A percentile compares a stretch with the other conserved stretches of the same genome.
phyloP scores from a whole-genome alignment of 2,329 filamentous ascomycete species.

The Cladosporium colombiae region DNA sequence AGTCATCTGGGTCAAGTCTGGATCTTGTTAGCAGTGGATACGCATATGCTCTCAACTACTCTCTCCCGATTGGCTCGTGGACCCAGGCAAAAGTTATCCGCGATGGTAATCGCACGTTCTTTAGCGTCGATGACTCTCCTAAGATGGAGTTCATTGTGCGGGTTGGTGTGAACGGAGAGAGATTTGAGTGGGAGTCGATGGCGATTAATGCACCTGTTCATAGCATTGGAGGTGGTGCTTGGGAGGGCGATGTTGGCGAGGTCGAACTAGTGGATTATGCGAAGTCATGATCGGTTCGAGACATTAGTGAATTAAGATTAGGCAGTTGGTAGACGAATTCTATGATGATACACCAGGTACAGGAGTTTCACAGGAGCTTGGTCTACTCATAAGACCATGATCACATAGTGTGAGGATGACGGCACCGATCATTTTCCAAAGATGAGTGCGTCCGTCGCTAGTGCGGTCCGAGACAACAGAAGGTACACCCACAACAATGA shows the following conservation, averaged over 20 bases:
- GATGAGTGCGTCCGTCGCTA: too few species aligned
- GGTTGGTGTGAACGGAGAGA: slow-evolving; percentile 46
- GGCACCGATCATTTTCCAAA: too few species aligned
- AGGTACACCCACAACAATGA: background rate
- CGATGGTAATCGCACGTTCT: slow-evolving; percentile 41
- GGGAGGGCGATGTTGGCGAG: slow-evolving; percentile 26
- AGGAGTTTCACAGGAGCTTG: background rate
- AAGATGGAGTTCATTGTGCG: slow-evolving; percentile 47
- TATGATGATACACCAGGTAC: background rate
- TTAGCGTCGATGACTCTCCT: slow-evolving; percentile 28
- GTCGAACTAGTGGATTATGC: slow-evolving; percentile 27
- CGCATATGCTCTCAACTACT: slow-evolving; percentile 45
- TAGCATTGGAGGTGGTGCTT: slow-evolving; percentile 39
- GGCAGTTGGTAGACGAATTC: background rate
- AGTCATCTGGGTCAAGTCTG: slow-evolving; percentile 32
- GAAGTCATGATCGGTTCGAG: background rate
- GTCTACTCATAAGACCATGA: too few species aligned
- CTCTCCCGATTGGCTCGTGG: slow-evolving; percentile 42
- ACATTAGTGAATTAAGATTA: background rate
- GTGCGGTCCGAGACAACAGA: too few species aligned
- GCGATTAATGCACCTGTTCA: slow-evolving; percentile 50
- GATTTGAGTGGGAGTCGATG: slow-evolving; percentile 46
- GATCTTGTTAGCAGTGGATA: slow-evolving; percentile 44
- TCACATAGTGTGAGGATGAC: background rate
- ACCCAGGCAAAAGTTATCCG: slow-evolving; percentile 40